Percentiles rank a stretch among this genome's conserved stretches.
phyloP scores from a whole-genome alignment of 2,329 filamentous ascomycete species.

The Colletotrichum echinochloae region DNA sequence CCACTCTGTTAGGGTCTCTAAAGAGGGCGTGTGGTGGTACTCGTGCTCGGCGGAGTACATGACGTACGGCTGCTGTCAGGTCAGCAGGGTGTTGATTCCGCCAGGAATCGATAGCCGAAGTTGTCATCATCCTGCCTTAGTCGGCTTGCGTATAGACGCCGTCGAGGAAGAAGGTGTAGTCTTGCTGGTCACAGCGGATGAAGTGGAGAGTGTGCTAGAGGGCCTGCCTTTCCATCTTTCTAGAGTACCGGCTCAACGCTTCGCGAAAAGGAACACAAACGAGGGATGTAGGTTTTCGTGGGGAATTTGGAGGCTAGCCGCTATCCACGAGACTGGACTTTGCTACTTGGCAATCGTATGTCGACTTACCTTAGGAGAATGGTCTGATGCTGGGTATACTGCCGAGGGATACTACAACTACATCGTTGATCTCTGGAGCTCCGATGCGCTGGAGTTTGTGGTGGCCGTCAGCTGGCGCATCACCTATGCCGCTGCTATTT shows the following conservation, averaged over 20 bases:
- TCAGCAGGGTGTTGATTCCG: constrained; percentile 70
- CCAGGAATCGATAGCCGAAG: constrained; percentile 67
- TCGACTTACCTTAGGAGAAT: constrained; percentile 56
- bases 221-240: constrained; percentile 64
- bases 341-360: constrained; percentile 3
- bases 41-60: constrained; percentile 71
- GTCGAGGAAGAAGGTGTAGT: constrained; percentile 52
- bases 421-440: constrained; percentile 65
- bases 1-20: constrained; percentile 63
- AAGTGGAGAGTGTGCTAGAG: constrained; percentile 66
- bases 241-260: background rate
- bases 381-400: constrained; percentile 62
- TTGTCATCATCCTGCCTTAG: constrained; percentile 57
- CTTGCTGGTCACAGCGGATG: constrained; percentile 61
- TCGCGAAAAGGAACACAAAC: background rate
- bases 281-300: constrained; percentile 43
- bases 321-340: constrained; percentile 63
- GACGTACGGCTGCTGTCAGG: constrained; percentile 73
- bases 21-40: constrained; percentile 59
- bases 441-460: constrained; percentile 55
- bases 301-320: constrained; percentile 69
- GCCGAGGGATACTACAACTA: constrained; percentile 65
- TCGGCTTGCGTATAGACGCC: constrained; percentile 56
- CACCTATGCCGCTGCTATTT: constrained; percentile 47
- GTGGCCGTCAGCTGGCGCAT: constrained; percentile 50